These are phyloP conservation scores for Acer campestre DNA, from an alignment of 345 rosid species.

Conservation along the genomic window DNA sequence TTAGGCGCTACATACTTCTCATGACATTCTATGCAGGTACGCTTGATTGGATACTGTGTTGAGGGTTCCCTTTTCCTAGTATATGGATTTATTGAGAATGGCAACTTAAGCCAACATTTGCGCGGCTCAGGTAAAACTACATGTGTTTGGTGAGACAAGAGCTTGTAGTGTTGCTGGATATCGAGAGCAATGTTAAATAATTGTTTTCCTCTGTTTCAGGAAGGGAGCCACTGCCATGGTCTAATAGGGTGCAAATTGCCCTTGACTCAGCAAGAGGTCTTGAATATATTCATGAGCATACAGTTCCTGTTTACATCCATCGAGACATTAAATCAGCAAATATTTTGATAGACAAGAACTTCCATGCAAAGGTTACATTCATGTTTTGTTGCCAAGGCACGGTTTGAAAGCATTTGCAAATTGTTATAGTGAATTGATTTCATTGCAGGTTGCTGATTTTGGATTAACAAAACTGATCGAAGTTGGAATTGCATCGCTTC, in stretches of 20 bases:
- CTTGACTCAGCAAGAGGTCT: conserved; percentile 99
- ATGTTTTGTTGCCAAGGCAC: conserved; percentile 4
- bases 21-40: conserved; percentile 54
- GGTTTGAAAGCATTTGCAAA: conserved; percentile 13
- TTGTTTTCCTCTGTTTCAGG: conserved; percentile 43
- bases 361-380: conserved; percentile 71
- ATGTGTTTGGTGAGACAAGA: neutral
- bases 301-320: conserved; percentile 96
- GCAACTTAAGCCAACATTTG: conserved; percentile 89
- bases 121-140: conserved; percentile 70
- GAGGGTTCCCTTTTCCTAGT: conserved; percentile 92
- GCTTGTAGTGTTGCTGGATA: neutral
- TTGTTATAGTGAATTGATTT: conserved; percentile 9
- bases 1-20: neutral
- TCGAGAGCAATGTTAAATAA: conserved; percentile 13
- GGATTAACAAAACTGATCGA: conserved; percentile 89
- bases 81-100: conserved; percentile 89
- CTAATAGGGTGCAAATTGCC: conserved; percentile 88
- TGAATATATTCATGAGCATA: conserved; percentile 96
- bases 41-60: conserved; percentile 90
- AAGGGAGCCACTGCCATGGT: conserved; percentile 80
- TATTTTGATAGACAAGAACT: conserved; percentile 87
- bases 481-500: conserved; percentile 70
- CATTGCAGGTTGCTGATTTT: conserved; percentile 88
- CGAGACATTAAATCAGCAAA: conserved; percentile 96